phyloP scores from a whole-genome alignment of 192 early-diverging fungal species.

The Coemansia umbellata region DNA sequence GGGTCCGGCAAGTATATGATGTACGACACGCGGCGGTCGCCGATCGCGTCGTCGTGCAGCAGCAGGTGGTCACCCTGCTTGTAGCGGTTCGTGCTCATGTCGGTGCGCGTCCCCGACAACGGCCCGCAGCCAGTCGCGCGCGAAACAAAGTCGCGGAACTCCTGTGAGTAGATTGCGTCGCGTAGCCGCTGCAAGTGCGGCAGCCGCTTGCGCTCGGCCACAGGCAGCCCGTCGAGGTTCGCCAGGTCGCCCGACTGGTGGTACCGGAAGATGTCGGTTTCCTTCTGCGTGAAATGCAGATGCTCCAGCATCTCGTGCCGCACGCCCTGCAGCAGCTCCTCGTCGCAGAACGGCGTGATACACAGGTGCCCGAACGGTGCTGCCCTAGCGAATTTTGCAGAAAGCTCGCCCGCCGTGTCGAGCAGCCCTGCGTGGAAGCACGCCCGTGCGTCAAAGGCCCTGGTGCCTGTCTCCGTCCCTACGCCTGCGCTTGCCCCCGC shows the following conservation, averaged over 20 bases:
- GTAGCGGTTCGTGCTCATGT: conserved; percentile 75
- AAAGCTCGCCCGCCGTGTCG: conserved; percentile 13
- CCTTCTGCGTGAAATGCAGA: conserved; percentile 74
- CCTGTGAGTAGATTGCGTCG: conserved; percentile 69
- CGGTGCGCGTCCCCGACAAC: conserved; percentile 61
- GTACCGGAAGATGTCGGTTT: conserved; percentile 83
- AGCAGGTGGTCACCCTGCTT: conserved; percentile 69
- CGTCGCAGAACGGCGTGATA: conserved; percentile 59
- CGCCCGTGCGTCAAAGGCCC: background rate
- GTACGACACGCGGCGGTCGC: conserved; percentile 68
- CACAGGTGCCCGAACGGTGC: conserved; percentile 64
- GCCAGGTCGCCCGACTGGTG: conserved; percentile 79
- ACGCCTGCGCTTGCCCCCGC: background rate
- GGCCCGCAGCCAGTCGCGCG: conserved; percentile 66
- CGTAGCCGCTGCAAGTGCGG: conserved; percentile 56
- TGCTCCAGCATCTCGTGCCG: conserved; percentile 59
- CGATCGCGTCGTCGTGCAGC: conserved; percentile 81
- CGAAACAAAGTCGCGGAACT: conserved; percentile 66
- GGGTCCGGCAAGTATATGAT: conserved; percentile 76
- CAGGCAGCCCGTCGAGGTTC: conserved; percentile 71
- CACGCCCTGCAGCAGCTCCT: conserved; percentile 59
- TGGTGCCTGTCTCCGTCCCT: background rate
- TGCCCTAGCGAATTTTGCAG: conserved; percentile 19
- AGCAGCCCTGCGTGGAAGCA: conserved; percentile 31
- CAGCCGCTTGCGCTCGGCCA: conserved; percentile 56